Evolutionary conservation across 305 asterid species (phyloP), one percentile per base, ranked within the genome.

Genomic region (Fraxinus platypoda): DNA sequence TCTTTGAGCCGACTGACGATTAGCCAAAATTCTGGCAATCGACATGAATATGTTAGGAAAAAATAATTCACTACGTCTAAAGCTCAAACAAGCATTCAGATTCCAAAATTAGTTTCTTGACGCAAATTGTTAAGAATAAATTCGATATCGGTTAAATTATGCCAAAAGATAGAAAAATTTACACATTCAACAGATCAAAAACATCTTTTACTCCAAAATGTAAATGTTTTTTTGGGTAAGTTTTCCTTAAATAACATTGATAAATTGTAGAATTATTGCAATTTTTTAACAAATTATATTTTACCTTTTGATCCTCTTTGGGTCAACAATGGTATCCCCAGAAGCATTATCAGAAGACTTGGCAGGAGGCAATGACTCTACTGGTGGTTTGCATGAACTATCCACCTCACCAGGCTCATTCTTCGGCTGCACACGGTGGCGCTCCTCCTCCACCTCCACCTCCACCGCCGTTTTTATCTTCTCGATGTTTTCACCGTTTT

Each of bases 1-100:
- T 81, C 98, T 91, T 87, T 91, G 98, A 81, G 98, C 98, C 25
- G 98, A 95, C 85, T 95, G 98, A 64, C 98, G 87, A 77, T 95
- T 95, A 1, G 98, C 98, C 87, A 95, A 86, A 54, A 95, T 93
- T 86, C 98, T 95, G 87, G 77, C 83, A 8, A 13, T 84, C 6
- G 23, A 75, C 4, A 30, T 1, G 23, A 11, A 68, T 28, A 30
- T 2, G 8, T 68, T 30, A 5, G 37, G 0, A 0, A 0, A 11
- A 13, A 68, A 57, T 54, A 57, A 7, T 17, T 49, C 59, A 4
- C 59, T 4, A 4, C 0, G 2, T 49, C 21, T 49, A 49, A 49
- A 49, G 59, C 59, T 49, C 59, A 15, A 49, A 15, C 4, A 0
- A 49, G 8, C 59, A 15, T 49, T 49, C 59, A 49, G 8, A 49